Evolutionary conservation across 805 yeast genomes (phyloP), one percentile per base, ranked within the genome.

Genomic region (Torulaspora gathmanii): DNA sequence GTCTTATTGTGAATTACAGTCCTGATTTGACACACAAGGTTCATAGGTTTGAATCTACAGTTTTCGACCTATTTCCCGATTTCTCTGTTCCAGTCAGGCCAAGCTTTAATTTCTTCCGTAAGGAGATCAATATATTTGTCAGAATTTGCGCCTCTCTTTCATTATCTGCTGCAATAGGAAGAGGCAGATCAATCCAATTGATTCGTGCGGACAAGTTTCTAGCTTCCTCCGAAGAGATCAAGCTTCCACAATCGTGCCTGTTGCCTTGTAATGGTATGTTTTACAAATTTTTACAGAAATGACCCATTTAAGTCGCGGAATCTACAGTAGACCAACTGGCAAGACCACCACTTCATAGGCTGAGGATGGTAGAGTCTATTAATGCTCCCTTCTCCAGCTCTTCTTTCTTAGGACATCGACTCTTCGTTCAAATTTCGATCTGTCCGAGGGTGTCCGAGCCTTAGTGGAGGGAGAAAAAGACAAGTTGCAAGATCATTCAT

Each of bases 401-500:
- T 31, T 16, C 34, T 17, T n/a, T 30, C 33, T n/a, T 30, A 4
- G 16, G 15, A 33, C 8, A 15, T 22, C 25, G 25, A 22, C 8
- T 22, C 25, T 22, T 22, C 25, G 20, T 25, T 31, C 12, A 27
- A 41, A 13, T 30, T 35, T 43, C 34, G 47, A 44, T 44, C 47
- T 40, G 47, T 44, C 47, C 47, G 47, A 43, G 25, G 35, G 31
- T 34, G 43, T 34, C 40, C 40, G 47, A 44, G 22, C 37, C 20
- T 17, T 31, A 27, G 16, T 33, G 28, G 36, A 39, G 36, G 36
- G 37, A 33, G 33, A 31, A 39, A 37, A 39, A 39, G 37, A 31
- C 36, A 39, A 39, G 37, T 33, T 17, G 42, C 30, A 20, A 31
- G 36, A 39, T 30, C 36, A 39, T 19, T 27, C 26, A 34, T 38